Percentiles rank a stretch among this genome's conserved stretches.
These are phyloP conservation scores for Iris pallida DNA, from an alignment of 116 monocot genomes.

Conservation along the genomic window DNA sequence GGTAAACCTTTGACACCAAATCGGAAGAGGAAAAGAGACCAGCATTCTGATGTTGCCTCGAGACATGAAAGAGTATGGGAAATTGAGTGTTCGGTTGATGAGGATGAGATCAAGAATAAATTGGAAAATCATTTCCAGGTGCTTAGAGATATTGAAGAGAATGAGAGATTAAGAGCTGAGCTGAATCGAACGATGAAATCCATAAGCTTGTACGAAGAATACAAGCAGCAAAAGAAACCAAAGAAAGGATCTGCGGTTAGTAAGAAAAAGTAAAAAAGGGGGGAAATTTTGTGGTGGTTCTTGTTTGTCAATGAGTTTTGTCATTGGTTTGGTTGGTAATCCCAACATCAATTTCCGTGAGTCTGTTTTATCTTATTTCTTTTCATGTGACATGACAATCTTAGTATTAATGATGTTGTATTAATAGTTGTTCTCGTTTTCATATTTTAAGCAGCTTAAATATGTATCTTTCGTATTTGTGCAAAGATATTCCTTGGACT, in stretches of 20 bases:
- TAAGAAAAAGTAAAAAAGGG: slow-evolving; percentile 16
- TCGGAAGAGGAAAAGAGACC: slow-evolving; percentile 41
- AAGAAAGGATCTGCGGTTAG: slow-evolving; percentile 4
- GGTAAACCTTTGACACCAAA: slow-evolving; percentile 24
- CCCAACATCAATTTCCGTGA: no score
- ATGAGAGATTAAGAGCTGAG: slow-evolving; percentile 54
- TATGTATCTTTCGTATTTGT: no score
- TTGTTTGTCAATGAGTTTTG: no score
- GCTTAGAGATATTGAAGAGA: slow-evolving; percentile 52
- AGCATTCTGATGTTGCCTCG: slow-evolving; percentile 5
- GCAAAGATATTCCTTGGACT: no score
- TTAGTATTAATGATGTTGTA: no score
- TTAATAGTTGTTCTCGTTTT: no score
- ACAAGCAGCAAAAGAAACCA: slow-evolving; percentile 51
- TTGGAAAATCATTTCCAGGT: slow-evolving; percentile 65
- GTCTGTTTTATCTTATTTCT: no score
- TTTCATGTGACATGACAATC: no score
- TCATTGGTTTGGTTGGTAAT: no score
- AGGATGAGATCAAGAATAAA: slow-evolving; percentile 43
- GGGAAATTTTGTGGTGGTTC: background rate
- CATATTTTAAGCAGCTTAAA: no score
- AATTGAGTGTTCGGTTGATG: slow-evolving; percentile 20
- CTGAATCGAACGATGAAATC: slow-evolving; percentile 36
- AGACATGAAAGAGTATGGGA: slow-evolving; percentile 18
- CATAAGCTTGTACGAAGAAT: slow-evolving; percentile 52